A percentile compares a stretch with the other conserved stretches of the same genome.
Evolutionary conservation across 805 yeast species (phyloP).

Genomic region (Sungouiella thailandica): DNA sequence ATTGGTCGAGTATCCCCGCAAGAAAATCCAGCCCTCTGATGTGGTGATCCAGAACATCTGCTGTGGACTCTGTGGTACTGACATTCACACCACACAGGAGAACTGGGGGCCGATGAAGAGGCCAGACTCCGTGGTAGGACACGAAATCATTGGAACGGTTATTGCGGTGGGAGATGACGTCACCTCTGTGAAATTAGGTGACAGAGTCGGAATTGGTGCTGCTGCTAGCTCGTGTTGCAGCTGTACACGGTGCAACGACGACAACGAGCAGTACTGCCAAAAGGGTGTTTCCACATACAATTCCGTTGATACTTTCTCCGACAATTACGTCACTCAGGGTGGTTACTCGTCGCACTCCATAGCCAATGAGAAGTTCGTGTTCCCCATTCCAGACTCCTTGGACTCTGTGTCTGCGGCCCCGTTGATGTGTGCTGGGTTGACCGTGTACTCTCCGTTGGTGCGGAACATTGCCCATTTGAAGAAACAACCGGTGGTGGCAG

Average conservation of each 20-base stretch:
- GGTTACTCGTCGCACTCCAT: slow-evolving; percentile 68
- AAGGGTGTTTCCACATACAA: slow-evolving; percentile 49
- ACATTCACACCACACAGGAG: slow-evolving; percentile 12
- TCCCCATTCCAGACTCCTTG: slow-evolving; percentile 55
- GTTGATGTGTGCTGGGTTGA: slow-evolving; percentile 72
- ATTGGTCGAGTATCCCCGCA: slow-evolving; percentile 46
- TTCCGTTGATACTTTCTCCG: slow-evolving; percentile 27
- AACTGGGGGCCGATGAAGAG: slow-evolving; percentile 14
- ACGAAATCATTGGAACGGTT: slow-evolving; percentile 61
- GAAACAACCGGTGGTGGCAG: slow-evolving; percentile 43
- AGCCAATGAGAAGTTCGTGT: slow-evolving; percentile 56
- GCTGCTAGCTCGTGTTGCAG: slow-evolving; percentile 18
- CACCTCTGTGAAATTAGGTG: slow-evolving; percentile 13
- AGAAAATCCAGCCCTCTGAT: slow-evolving; percentile 23
- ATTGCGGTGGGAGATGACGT: slow-evolving; percentile 14
- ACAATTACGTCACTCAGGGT: slow-evolving; percentile 56
- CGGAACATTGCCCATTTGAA: slow-evolving; percentile 30
- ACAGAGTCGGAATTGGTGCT: slow-evolving; percentile 19
- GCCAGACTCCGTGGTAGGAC: slow-evolving; percentile 50
- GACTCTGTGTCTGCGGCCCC: slow-evolving; percentile 60
- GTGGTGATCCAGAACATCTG: slow-evolving; percentile 24
- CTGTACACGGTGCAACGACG: slow-evolving; percentile 49
- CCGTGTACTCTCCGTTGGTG: slow-evolving; percentile 63
- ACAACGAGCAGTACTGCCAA: slow-evolving; percentile 40
- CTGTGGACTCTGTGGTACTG: slow-evolving; percentile 19